A percentile compares a stretch with the other conserved stretches of the same genome.
phyloP scores from a whole-genome alignment of 1,284 basidiomycete genomes.

The Earliella scabrosa region DNA sequence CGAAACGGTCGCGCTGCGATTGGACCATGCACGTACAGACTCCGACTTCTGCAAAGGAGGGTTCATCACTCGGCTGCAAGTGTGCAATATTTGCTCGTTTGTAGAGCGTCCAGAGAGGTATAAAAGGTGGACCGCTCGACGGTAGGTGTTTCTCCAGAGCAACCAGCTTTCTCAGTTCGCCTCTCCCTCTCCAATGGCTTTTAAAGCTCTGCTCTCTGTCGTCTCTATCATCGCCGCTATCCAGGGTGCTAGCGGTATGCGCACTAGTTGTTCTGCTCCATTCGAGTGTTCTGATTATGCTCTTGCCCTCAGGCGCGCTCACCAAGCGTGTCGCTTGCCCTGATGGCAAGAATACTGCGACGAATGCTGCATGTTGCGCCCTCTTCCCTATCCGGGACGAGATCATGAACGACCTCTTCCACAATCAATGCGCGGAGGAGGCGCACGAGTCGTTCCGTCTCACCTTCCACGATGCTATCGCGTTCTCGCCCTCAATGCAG shows the following conservation, averaged over 20 bases:
- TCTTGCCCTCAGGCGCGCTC: conserved; percentile 7
- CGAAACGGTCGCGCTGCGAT: no score
- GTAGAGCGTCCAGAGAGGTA: neutral
- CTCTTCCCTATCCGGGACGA: conserved; percentile 33
- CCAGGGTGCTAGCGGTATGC: conserved; percentile 2
- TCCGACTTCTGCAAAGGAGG: no score
- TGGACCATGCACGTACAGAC: no score
- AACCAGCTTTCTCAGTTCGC: neutral
- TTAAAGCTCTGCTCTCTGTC: conserved; percentile 1
- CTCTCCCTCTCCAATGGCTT: neutral
- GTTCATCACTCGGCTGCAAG: no score
- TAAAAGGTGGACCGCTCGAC: neutral
- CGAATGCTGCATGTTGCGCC: conserved; percentile 42
- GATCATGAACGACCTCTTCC: conserved; percentile 1
- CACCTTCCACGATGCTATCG: conserved; percentile 28
- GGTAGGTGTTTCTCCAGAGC: neutral
- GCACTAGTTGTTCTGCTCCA: neutral
- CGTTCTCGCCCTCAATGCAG: conserved; percentile 19
- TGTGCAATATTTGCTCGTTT: no score
- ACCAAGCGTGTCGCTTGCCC: conserved; percentile 21
- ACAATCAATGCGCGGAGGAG: conserved; percentile 1
- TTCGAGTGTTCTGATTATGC: neutral
- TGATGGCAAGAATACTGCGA: conserved; percentile 29
- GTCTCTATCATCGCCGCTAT: neutral
- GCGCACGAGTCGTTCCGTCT: conserved; percentile 3